phyloP scores from a whole-genome alignment of 2,329 filamentous ascomycete genomes.

The Tolypocladium amazonense region DNA sequence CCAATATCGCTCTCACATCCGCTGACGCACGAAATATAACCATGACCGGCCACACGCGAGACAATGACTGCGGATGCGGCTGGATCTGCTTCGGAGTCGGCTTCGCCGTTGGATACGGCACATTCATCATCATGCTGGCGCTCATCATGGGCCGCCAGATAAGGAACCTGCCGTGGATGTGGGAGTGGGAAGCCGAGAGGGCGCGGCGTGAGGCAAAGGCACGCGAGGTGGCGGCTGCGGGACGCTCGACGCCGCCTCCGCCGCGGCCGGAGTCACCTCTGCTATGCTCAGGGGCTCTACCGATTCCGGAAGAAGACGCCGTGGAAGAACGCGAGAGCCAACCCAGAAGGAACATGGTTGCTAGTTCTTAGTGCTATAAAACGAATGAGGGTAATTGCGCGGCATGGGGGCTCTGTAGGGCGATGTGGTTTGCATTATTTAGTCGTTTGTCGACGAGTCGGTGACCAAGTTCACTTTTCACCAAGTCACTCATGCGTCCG shows the following conservation, averaged over 20 bases:
- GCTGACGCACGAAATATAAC: not conserved
- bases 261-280: not conserved
- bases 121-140: not conserved
- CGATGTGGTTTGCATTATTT: not conserved
- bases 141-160: slow-evolving; percentile 3
- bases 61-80: not conserved
- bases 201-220: not conserved
- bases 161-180: slow-evolving; percentile 3
- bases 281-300: not conserved
- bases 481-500: not conserved
- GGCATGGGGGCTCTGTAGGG: not conserved
- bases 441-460: not conserved
- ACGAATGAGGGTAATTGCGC: not conserved
- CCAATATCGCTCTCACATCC: not conserved
- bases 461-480: not conserved
- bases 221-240: not conserved
- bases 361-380: too few relatives aligned
- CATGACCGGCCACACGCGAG: not conserved
- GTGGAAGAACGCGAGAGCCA: not conserved
- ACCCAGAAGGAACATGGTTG: not conserved
- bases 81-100: not conserved
- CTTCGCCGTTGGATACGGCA: slow-evolving; percentile 1
- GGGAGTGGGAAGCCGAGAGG: slow-evolving; percentile 1
- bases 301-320: not conserved
- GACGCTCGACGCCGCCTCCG: not conserved